Percentiles rank a stretch among this genome's conserved stretches.
phyloP scores from a whole-genome alignment of 2,329 filamentous ascomycete species.

The Periconia macrospinosa region DNA sequence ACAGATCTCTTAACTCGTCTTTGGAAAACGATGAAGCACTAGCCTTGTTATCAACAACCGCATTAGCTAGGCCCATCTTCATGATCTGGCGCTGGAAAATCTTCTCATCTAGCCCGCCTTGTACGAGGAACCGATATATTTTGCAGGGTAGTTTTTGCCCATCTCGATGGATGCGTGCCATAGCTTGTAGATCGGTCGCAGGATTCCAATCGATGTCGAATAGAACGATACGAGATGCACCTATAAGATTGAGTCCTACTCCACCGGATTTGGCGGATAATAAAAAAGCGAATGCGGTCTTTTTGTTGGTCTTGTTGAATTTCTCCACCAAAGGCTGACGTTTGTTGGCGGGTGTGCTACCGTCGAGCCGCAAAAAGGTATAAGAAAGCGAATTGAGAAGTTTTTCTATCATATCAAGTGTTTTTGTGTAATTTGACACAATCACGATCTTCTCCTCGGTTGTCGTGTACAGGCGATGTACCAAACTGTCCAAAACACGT shows the following conservation, averaged over 20 bases:
- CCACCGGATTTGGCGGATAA: conserved; percentile 74
- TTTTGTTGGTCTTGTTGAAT: conserved; percentile 64
- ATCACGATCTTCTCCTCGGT: conserved; percentile 73
- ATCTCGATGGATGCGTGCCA: conserved; percentile 74
- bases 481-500: conserved; percentile 65
- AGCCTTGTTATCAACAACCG: conserved; percentile 69
- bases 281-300: conserved; percentile 67
- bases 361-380: conserved; percentile 69
- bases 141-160: conserved; percentile 69
- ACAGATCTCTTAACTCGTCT: conserved; percentile 68
- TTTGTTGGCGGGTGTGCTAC: conserved; percentile 64
- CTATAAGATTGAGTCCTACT: conserved; percentile 70
- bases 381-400: conserved; percentile 64
- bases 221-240: conserved; percentile 69
- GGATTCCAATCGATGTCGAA: conserved; percentile 80
- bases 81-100: conserved; percentile 74
- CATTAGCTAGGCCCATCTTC: conserved; percentile 70
- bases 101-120: conserved; percentile 72
- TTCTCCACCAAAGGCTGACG: conserved; percentile 69
- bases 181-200: conserved; percentile 71
- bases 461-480: conserved; percentile 61
- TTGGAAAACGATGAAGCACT: conserved; percentile 63
- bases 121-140: conserved; percentile 70
- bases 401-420: conserved; percentile 66
- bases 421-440: conserved; percentile 76